phyloP scores from a whole-genome alignment of 139 green algal species.

The Spirogloea muscicola region DNA sequence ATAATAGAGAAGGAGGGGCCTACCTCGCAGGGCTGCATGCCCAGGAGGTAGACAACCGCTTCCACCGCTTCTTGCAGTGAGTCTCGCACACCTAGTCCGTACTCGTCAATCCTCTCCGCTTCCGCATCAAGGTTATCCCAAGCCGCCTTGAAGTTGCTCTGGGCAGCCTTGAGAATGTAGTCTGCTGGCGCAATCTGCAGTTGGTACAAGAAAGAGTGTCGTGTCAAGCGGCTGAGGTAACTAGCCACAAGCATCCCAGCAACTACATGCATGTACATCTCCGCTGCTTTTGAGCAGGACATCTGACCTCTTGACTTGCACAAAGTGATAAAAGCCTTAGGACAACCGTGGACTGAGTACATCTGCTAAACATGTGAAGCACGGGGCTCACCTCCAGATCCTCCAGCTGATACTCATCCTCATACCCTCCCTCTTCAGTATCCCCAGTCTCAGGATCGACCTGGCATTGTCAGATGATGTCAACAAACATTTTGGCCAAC shows the following conservation, averaged over 20 bases:
- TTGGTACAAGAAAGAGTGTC: too few species aligned
- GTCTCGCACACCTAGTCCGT: constrained; percentile 81
- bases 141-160: constrained; percentile 79
- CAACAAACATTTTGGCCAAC: constrained; percentile 9
- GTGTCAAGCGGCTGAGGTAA: too few species aligned
- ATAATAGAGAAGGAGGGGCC: background rate
- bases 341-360: background rate
- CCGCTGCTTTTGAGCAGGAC: too few species aligned
- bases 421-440: constrained; percentile 68
- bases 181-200: constrained; percentile 60
- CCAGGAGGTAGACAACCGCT: constrained; percentile 79
- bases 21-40: constrained; percentile 83
- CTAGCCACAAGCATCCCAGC: too few species aligned
- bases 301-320: too few species aligned
- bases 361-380: background rate
- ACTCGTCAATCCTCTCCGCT: constrained; percentile 82
- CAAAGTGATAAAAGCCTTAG: too few species aligned
- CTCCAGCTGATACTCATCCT: constrained; percentile 97
- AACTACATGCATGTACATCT: too few species aligned
- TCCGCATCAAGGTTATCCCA: constrained; percentile 77
- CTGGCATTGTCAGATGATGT: background rate
- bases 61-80: constrained; percentile 86
- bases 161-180: constrained; percentile 71
- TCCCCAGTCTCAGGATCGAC: constrained; percentile 86
- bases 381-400: constrained; percentile 70